Base-by-base conservation (phyloP, 1,284 basidiomycete genomes). In the Ustilago xerochloae region DNA sequence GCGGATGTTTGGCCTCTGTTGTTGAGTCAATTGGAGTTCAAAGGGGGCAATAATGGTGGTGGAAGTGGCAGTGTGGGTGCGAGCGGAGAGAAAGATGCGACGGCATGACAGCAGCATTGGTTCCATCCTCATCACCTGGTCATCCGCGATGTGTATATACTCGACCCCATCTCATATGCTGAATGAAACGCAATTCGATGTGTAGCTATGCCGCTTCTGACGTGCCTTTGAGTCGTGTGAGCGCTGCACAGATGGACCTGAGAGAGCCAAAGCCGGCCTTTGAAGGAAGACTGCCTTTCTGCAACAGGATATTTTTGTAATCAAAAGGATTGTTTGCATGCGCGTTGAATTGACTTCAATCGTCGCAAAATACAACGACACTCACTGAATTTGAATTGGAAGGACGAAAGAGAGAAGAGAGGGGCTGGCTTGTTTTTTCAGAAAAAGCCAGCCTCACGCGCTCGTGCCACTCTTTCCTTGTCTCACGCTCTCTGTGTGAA, bases 1-100 rank as follows among this genome's bases (percentile, higher is more conserved):
- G 76, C 76, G n/a, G 73, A 79, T 13, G 73, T 81, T 2, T 81
- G 77, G 79, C 79, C 79, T 0, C 52, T 77, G 39, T 52, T 80
- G 38, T 60, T 80, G 28, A 75, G 68, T 36, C 71, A 77, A 55
- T 57, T 80, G 28, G 78, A 80, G 54, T 80, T 77, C 29, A 59
- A 55, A 7, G 71, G 70, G 8, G 18, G 52, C 30, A 48, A 10
- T 13, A 22, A 32, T 35, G 29, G 22, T 7, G 12, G 41, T 13
- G 41, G 41, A 13, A 43, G 41, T 15, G 41, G 41, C 8, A 43
- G 28, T 20, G 36, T 4, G 3, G 45, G 30, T 8, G 45, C 45
- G 33, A 35, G 33, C 33, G 29, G 29, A 15, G 47, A 49, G 30
- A 35, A 49, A 15, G 47, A 32, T 12, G 28, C 29, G 24, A 43